Percentiles rank a stretch among this genome's conserved stretches.
Conservation (phyloP, 1,139 yeast genomes). For the Geotrichum klebahnii region DNA sequence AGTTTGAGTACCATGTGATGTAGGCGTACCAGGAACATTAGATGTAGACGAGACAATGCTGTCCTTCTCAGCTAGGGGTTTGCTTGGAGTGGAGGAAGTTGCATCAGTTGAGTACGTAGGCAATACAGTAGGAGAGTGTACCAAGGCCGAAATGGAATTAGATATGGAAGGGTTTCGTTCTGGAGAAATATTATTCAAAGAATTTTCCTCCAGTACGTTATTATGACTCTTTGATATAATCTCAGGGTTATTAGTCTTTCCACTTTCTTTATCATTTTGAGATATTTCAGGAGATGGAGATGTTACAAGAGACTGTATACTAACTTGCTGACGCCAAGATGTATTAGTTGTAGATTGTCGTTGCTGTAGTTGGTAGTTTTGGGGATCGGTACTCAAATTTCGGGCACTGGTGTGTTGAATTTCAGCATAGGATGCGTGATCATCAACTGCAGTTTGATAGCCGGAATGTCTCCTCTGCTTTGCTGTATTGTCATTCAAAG, state of each 20-base stretch:
- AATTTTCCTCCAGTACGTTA: too few species aligned
- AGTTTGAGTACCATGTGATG: neutral
- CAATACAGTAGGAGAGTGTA: slow-evolving; percentile 2
- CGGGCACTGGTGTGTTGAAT: slow-evolving; percentile 1
- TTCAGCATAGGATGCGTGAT: too few species aligned
- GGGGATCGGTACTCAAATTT: slow-evolving; percentile 10
- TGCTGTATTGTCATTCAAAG: too few species aligned
- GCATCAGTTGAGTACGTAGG: too few species aligned
- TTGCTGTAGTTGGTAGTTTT: slow-evolving; percentile 7
- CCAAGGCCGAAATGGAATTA: slow-evolving; percentile 7
- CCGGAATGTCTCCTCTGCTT: slow-evolving; percentile 6
- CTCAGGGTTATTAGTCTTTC: too few species aligned
- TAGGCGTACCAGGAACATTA: too few species aligned
- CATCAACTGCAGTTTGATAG: slow-evolving; percentile 4
- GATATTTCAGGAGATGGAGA: neutral
- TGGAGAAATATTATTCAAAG: too few species aligned
- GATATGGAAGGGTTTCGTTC: neutral
- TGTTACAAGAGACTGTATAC: slow-evolving; percentile 10
- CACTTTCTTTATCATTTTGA: too few species aligned
- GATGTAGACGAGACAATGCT: too few species aligned
- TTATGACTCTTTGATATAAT: too few species aligned
- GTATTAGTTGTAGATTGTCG: slow-evolving; percentile 2
- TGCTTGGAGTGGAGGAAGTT: too few species aligned
- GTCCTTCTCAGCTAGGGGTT: too few species aligned
- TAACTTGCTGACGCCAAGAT: slow-evolving; percentile 13